These are phyloP conservation scores for Ophiostoma triangulosporum DNA, from an alignment of 2,329 filamentous ascomycete genomes.

Conservation along the genomic window DNA sequence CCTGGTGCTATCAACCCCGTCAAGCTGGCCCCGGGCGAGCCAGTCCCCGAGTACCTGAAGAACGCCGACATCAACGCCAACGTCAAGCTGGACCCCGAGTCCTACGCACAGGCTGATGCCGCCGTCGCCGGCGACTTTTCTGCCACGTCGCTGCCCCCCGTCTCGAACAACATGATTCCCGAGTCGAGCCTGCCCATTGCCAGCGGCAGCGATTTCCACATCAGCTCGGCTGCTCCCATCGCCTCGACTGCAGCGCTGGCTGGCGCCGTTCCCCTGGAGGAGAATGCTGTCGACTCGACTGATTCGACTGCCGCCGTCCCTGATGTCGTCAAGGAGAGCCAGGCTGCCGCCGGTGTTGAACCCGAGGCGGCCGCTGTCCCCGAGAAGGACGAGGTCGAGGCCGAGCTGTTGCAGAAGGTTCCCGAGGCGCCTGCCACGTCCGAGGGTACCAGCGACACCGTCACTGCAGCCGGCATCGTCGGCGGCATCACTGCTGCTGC, in stretches of 20 bases:
- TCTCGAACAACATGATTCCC: conserved; percentile 56
- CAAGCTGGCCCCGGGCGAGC: conserved; percentile 64
- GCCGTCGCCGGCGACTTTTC: conserved; percentile 37
- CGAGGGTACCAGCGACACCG: conserved; percentile 34
- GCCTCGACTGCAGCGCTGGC: conserved; percentile 59
- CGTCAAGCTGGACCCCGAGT: conserved; percentile 67
- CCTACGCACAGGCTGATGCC: conserved; percentile 70
- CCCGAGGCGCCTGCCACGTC: conserved; percentile 44
- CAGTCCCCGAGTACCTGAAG: conserved; percentile 58
- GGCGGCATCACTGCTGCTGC: conserved; percentile 23
- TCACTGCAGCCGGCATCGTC: conserved; percentile 4
- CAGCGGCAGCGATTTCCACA: conserved; percentile 28
- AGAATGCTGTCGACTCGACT: conserved; percentile 25
- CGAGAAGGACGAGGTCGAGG: conserved; percentile 55
- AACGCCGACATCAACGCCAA: conserved; percentile 56
- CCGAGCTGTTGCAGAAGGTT: conserved; percentile 56
- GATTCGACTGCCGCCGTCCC: not conserved
- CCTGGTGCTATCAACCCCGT: conserved; percentile 65
- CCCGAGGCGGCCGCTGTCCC: conserved; percentile 57
- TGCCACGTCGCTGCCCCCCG: conserved; percentile 36
- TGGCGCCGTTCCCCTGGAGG: conserved; percentile 48
- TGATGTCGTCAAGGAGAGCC: conserved; percentile 37
- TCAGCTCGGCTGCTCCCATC: conserved; percentile 39
- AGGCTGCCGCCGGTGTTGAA: conserved; percentile 47
- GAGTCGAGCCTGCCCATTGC: conserved; percentile 67